phyloP scores from a whole-genome alignment of 139 green algal species.

The Mesotaenium endlicherianum region DNA sequence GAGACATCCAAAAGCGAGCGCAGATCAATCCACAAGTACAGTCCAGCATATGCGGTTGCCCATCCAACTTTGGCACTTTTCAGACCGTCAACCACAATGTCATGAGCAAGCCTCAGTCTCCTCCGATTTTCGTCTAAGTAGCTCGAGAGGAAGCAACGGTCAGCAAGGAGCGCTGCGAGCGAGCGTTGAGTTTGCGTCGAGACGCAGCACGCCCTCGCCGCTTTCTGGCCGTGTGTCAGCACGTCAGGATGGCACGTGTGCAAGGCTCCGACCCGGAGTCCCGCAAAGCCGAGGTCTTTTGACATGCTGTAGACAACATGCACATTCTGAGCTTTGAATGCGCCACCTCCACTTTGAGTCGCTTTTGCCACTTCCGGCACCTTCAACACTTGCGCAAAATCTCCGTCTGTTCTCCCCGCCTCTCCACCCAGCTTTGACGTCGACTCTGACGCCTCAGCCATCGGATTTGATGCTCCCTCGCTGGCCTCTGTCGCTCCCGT shows the following conservation, averaged over 20 bases:
- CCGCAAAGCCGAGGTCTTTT: constrained; percentile 50
- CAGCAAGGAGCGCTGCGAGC: not conserved
- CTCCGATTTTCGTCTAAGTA: not conserved
- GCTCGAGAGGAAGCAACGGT: not conserved
- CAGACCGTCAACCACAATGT: not conserved
- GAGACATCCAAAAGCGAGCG: not conserved
- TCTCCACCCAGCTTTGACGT: no score
- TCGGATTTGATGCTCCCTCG: no score
- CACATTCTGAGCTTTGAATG: no score
- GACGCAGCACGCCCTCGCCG: not conserved
- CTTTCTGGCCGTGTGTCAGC: not conserved
- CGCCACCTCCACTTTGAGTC: constrained; percentile 1
- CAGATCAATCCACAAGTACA: not conserved
- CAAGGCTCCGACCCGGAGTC: constrained; percentile 37
- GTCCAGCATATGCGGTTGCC: not conserved
- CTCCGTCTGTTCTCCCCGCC: not conserved
- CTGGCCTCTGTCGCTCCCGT: no score
- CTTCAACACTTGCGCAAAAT: not conserved
- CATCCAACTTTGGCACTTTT: not conserved
- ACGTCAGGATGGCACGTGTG: constrained; percentile 21
- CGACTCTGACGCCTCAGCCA: no score
- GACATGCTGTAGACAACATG: constrained; percentile 46
- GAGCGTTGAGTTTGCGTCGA: not conserved
- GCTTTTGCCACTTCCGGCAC: not conserved
- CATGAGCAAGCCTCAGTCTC: not conserved